Base-by-base conservation (phyloP, 768 basidiomycete genomes). In the Lactarius hengduanensis region DNA sequence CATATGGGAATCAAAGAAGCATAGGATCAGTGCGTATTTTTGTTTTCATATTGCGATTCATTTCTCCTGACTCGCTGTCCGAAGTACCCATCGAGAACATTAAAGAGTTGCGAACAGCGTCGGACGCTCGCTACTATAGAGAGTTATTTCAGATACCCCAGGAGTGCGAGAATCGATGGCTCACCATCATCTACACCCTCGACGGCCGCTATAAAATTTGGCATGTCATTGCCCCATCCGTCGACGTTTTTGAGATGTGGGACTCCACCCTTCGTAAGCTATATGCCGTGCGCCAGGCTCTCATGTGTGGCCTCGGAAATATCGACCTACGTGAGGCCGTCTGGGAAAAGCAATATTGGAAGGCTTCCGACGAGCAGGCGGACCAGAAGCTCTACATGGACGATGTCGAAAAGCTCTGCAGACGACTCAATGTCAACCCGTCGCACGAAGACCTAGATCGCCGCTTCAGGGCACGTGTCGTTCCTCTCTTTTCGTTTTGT, bases 341-440 rank as follows among this genome's bases (percentile, higher is more conserved):
- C 11, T 94, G 92, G 92, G 86, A 92, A 77, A 82, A 85, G 63
- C 88, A 89, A 74, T 91, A 89, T 73, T 94, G 92, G 92, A 91
- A 87, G 72, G 84, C 83, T 16, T 85, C 87, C 0, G 88, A 90
- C 68, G 80, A 83, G 43, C 79, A 82, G 53, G 80, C 81, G 7
- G 88, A 90, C 73, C 82, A 87, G 67, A 81, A 81, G 59, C 74
- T 93, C 50, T 83, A 83, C 54, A 90, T 92, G 67, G 85, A 84
- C 13, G 89, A 94, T 69, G 83, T 92, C 6, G 85, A 90, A 74
- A 81, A 79, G 63, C 75, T 94, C 57, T 94, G 91, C 75, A 82
- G 79, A 73, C 78, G 90, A 43, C 76, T 94, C 72, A 91, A 91
- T 73, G 83, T 89, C 53, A 85, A 84, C 64, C 78, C 85, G 20